phyloP scores from a whole-genome alignment of 2,329 filamentous ascomycete species.

The Alternaria infectoria region DNA sequence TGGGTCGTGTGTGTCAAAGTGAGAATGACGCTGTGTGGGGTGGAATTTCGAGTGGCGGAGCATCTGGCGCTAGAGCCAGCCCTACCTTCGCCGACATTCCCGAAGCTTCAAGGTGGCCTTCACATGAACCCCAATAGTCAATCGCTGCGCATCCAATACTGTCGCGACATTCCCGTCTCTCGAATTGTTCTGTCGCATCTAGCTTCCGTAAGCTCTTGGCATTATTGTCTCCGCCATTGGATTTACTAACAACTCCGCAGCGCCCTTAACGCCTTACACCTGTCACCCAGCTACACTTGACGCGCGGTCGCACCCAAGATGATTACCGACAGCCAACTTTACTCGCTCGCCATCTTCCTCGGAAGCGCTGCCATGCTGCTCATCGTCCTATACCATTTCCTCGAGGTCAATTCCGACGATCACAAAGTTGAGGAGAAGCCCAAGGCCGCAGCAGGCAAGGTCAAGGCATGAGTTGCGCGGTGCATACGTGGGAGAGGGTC shows the following conservation, averaged over 20 bases:
- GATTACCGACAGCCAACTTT: constrained; percentile 94
- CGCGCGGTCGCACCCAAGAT: constrained; percentile 63
- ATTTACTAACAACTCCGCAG: constrained; percentile 22
- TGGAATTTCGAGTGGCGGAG: constrained; percentile 29
- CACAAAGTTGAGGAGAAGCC: constrained; percentile 38
- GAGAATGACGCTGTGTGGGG: constrained; percentile 47
- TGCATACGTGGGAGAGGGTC: neutral
- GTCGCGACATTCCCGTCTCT: constrained; percentile 9
- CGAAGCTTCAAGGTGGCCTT: constrained; percentile 37
- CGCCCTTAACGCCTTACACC: constrained; percentile 11
- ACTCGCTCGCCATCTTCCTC: constrained; percentile 90
- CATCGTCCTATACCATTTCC: constrained; percentile 93
- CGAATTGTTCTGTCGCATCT: neutral
- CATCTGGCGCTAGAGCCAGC: constrained; percentile 21
- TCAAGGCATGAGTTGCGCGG: constrained; percentile 22
- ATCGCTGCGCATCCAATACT: constrained; percentile 8
- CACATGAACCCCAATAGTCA: constrained; percentile 12
- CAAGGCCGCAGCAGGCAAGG: constrained; percentile 36
- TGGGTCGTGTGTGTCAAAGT: constrained; percentile 37
- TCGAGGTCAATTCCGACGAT: constrained; percentile 87
- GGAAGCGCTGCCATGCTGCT: constrained; percentile 88
- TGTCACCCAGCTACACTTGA: constrained; percentile 15
- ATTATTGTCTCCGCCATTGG: neutral
- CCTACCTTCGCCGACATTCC: constrained; percentile 20
- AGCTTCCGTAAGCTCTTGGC: constrained; percentile 4